Evolutionary conservation across 2,329 filamentous ascomycete genomes (phyloP).

Genomic region (Camillea tinctor): DNA sequence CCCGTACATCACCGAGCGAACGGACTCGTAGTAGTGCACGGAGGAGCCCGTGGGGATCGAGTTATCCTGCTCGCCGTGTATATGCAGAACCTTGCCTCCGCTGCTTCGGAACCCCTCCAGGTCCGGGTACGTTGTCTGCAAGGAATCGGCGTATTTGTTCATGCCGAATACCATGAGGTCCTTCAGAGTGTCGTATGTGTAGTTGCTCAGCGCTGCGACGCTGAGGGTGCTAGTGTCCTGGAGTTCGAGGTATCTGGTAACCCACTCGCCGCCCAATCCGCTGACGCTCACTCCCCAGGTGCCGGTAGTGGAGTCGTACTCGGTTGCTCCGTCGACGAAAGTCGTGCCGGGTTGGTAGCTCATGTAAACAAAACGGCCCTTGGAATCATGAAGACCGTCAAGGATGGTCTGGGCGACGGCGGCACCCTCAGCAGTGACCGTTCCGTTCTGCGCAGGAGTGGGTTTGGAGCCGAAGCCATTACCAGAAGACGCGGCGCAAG

Average conservation of each 20-base stretch:
- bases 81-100: constrained; percentile 52
- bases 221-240: constrained; percentile 32
- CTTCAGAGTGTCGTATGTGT: constrained; percentile 53
- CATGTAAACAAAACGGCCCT: constrained; percentile 37
- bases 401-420: constrained; percentile 34
- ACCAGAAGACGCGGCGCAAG: constrained; percentile 39
- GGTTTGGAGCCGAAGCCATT: constrained; percentile 19
- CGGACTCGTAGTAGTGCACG: constrained; percentile 42
- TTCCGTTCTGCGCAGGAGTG: constrained; percentile 26
- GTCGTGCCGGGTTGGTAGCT: constrained; percentile 31
- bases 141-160: constrained; percentile 46
- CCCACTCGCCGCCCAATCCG: constrained; percentile 30
- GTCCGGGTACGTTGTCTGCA: constrained; percentile 46
- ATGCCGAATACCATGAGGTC: constrained; percentile 51
- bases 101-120: constrained; percentile 41
- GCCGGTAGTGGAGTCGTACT: constrained; percentile 31
- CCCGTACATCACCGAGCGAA: constrained; percentile 49
- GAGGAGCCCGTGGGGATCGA: constrained; percentile 48
- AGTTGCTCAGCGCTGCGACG: constrained; percentile 36
- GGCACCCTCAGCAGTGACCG: constrained; percentile 28
- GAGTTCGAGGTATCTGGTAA: constrained; percentile 25
- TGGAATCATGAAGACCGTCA: constrained; percentile 36
- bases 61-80: constrained; percentile 51
- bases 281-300: constrained; percentile 24
- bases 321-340: constrained; percentile 35